phyloP scores from a whole-genome alignment of 768 basidiomycete species.

The Ramaria rubella region DNA sequence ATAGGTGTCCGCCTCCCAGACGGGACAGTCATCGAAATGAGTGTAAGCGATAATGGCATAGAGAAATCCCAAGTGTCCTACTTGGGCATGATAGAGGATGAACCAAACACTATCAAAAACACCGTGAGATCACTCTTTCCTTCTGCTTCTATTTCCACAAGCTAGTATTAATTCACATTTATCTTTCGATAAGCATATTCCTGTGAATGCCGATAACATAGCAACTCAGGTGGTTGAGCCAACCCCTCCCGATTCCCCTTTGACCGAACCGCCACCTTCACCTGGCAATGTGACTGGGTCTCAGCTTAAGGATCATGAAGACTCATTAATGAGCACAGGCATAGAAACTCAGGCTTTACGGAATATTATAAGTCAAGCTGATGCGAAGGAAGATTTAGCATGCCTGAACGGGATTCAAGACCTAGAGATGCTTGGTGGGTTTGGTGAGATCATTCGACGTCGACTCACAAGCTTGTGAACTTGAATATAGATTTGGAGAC shows the following conservation, averaged over 20 bases:
- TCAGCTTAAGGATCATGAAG: background rate
- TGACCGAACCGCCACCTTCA: background rate
- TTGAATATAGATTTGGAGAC: slow-evolving; percentile 27
- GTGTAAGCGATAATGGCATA: background rate
- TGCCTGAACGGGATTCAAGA: slow-evolving; percentile 23
- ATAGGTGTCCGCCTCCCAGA: background rate
- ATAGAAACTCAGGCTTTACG: slow-evolving; percentile 37
- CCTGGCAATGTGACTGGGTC: background rate
- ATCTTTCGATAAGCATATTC: background rate
- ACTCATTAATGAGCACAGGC: slow-evolving; percentile 15
- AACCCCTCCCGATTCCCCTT: background rate
- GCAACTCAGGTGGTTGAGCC: slow-evolving; percentile 6
- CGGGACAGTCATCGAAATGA: background rate
- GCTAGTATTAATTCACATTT: background rate
- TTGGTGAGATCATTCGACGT: background rate
- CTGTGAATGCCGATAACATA: background rate
- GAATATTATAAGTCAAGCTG: slow-evolving; percentile 20
- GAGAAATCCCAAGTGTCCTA: background rate
- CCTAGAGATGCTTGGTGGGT: slow-evolving; percentile 43
- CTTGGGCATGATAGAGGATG: background rate
- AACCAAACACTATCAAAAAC: background rate
- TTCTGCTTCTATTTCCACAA: background rate
- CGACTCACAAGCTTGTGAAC: background rate
- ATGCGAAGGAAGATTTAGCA: background rate
- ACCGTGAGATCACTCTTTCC: background rate